Base-by-base conservation (phyloP, 73 alveolate genomes). In the Paramecium sonneborni region DNA sequence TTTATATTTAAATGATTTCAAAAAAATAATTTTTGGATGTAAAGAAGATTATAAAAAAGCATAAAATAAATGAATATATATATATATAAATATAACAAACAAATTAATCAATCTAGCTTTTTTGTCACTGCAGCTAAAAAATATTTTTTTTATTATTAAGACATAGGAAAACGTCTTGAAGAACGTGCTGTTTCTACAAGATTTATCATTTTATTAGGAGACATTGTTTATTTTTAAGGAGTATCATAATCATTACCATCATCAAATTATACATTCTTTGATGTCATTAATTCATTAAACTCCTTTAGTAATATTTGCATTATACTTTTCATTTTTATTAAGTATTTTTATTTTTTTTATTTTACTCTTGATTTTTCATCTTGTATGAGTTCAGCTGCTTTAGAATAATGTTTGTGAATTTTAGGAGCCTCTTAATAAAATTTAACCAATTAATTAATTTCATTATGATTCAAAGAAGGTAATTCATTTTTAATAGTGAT, bases 21-120 rank as follows among this genome's bases (percentile, higher is more conserved):
- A 87, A 39, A 87, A 69, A 26, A 87, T 87, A 2, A 87, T 87
- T 26, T 58, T 32, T 35, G 89, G 79, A 67, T 87, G 93, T 37
- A 87, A 38, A 67, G 85, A 48, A 20, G 93, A 55, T 18, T 57
- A 30, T 34, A 70, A 85, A 57, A 70, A 74, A 62, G 58, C 87
- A 34, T 74, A 39, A 37, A 37, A n/a, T 15, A 32, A 74, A 37
- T 39, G 46, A 11, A 23, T 28, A 32, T 70, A 32, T 52, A 30
- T 34, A 37, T 52, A 52, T 52, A 37, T 74, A 39, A 37, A 37
- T 34, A 37, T 74, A 34, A 74, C 14, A 52, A 52, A 39, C 12
- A 38, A 37, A 74, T 39, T 37, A 35, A 37, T 39, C 56, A 74
- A 34, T 37, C 87, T 28, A 74, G 11, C n/a, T 35, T 37, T 37